Conservation (phyloP, 257 asterid genomes). For the Thymus mandschuricus region DNA sequence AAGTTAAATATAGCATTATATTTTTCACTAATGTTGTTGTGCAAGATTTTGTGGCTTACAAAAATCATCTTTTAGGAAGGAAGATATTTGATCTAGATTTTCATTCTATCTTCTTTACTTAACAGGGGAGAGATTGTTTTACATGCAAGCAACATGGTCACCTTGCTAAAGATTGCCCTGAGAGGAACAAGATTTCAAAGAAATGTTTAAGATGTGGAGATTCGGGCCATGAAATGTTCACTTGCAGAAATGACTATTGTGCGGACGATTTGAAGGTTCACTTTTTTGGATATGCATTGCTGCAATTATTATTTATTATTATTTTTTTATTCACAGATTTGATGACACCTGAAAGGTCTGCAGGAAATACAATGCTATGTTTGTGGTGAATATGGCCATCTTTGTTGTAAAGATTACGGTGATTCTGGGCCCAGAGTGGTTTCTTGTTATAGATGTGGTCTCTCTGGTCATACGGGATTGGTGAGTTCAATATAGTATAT, state of each 20-base stretch:
- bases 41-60: background rate
- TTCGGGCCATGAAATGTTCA: constrained; percentile 80
- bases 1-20: background rate
- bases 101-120: constrained; percentile 24
- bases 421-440: constrained; percentile 56
- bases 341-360: constrained; percentile 21
- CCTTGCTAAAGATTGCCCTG: constrained; percentile 93
- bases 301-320: background rate
- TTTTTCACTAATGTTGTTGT: background rate
- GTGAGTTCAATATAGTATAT: constrained; percentile 48
- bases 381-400: constrained; percentile 81
- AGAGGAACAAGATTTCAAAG: constrained; percentile 53
- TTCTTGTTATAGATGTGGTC: constrained; percentile 93
- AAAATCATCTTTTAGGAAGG: background rate
- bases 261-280: constrained; percentile 81
- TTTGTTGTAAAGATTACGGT: constrained; percentile 67
- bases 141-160: constrained; percentile 87
- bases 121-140: constrained; percentile 83
- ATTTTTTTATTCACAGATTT: constrained; percentile 6
- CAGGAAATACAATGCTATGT: constrained; percentile 83
- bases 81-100: background rate
- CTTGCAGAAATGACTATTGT: constrained; percentile 68
- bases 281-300: constrained; percentile 2
- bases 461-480: constrained; percentile 87
- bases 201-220: constrained; percentile 88